These are phyloP conservation scores for Aspergillus uvarum DNA, from an alignment of 2,329 filamentous ascomycete genomes.

Conservation along the genomic window DNA sequence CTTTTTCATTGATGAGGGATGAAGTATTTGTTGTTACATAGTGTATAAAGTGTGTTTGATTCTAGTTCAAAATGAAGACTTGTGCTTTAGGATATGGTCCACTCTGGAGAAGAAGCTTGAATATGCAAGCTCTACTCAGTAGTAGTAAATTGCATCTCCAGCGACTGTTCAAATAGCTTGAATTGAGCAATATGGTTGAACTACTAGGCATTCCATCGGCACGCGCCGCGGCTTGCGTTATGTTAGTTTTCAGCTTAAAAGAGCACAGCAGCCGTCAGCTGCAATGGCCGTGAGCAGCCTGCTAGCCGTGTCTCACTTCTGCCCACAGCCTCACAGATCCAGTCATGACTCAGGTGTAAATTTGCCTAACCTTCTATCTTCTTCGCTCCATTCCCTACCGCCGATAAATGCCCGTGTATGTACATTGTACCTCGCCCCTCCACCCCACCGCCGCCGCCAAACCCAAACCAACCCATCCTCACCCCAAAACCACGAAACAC, in stretches of 20 bases:
- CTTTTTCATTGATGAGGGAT: conserved; percentile 10
- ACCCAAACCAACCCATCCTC: not conserved
- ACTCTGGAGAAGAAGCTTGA: not conserved
- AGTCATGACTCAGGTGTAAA: not conserved
- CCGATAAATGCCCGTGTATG: no score
- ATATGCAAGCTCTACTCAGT: no score
- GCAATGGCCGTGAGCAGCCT: no score
- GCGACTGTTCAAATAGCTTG: no score
- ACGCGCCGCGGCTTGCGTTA: not conserved
- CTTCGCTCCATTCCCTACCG: not conserved
- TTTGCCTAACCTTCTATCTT: not conserved
- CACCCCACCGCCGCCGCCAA: not conserved
- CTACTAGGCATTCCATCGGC: no score
- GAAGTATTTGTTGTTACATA: conserved; percentile 4
- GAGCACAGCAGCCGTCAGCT: not conserved
- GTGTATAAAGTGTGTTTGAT: conserved; percentile 7
- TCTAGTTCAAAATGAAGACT: conserved; percentile 1
- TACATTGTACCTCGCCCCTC: no score
- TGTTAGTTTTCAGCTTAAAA: not conserved
- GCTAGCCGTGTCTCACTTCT: not conserved
- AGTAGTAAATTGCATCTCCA: no score
- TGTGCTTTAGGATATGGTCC: not conserved
- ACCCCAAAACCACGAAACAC: not conserved
- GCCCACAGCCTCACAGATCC: not conserved
- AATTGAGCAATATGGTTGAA: no score